Conservation (phyloP, 768 basidiomycete genomes). For the Chiua virens region DNA sequence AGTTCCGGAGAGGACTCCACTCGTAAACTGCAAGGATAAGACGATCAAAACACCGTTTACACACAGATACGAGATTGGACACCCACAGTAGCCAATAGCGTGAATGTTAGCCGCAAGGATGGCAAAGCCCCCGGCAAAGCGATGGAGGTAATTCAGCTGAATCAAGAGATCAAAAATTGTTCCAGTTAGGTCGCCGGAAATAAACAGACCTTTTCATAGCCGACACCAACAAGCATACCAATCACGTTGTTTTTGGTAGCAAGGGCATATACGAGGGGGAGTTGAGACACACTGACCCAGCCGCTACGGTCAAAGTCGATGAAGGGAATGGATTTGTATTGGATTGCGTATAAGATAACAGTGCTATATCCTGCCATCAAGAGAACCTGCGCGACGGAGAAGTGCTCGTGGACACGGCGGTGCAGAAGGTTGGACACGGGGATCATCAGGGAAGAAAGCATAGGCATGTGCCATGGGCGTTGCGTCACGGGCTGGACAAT, state of each 20-base stretch:
- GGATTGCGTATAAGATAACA: slow-evolving; percentile 45
- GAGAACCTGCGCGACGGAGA: slow-evolving; percentile 51
- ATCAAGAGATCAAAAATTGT: not conserved
- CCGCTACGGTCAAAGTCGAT: slow-evolving; percentile 48
- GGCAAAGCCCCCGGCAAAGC: slow-evolving; percentile 58
- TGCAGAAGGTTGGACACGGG: slow-evolving; percentile 43
- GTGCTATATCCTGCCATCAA: slow-evolving; percentile 47
- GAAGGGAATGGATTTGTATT: slow-evolving; percentile 54
- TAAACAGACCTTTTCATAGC: slow-evolving; percentile 62
- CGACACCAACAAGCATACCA: slow-evolving; percentile 54
- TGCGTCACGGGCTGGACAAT: not conserved
- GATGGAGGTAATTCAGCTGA: slow-evolving; percentile 76
- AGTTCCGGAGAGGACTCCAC: slow-evolving; percentile 48
- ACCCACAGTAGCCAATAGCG: slow-evolving; percentile 54
- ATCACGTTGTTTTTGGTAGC: slow-evolving; percentile 71
- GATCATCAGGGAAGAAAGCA: slow-evolving; percentile 42
- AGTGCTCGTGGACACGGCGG: slow-evolving; percentile 44
- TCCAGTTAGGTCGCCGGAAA: not conserved
- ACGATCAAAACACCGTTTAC: not conserved
- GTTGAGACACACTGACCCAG: slow-evolving; percentile 54
- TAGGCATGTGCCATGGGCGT: slow-evolving; percentile 33
- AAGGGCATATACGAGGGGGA: slow-evolving; percentile 63
- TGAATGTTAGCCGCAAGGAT: slow-evolving; percentile 61
- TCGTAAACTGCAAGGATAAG: slow-evolving; percentile 47
- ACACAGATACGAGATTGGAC: not conserved